Evolutionary conservation across 139 green algal species (phyloP).

Genomic region (Yamagishiella unicocca): DNA sequence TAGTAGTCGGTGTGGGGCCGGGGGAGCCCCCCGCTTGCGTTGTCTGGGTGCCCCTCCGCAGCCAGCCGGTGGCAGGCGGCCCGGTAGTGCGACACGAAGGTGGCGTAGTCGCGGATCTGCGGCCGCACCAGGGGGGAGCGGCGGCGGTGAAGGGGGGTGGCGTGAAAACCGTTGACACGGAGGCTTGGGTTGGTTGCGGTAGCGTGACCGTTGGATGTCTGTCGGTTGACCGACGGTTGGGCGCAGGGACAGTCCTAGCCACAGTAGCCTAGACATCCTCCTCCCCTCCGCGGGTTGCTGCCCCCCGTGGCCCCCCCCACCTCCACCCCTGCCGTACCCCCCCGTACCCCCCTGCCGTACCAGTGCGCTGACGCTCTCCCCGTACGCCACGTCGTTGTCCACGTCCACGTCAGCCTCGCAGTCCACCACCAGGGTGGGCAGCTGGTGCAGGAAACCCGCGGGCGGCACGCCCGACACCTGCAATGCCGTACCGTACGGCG

Average conservation of each 20-base stretch:
- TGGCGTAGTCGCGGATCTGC: slow-evolving; percentile 33
- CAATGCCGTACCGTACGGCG: no score
- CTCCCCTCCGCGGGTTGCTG: background rate
- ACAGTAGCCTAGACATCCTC: no score
- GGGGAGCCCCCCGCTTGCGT: no score
- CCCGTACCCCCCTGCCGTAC: background rate
- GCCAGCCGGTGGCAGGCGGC: slow-evolving; percentile 30
- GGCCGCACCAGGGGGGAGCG: background rate
- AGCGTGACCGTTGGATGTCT: background rate
- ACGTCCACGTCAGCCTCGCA: slow-evolving; percentile 74
- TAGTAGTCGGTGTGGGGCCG: slow-evolving; percentile 40
- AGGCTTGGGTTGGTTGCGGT: background rate
- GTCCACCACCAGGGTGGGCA: slow-evolving; percentile 83
- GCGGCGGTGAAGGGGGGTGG: background rate
- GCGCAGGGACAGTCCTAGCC: no score
- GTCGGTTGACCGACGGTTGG: background rate
- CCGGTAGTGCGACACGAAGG: slow-evolving; percentile 36
- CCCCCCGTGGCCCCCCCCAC: background rate
- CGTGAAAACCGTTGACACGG: background rate
- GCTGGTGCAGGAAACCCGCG: slow-evolving; percentile 33
- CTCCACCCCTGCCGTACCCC: background rate
- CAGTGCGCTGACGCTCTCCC: slow-evolving; percentile 18
- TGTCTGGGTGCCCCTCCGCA: background rate
- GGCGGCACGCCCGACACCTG: slow-evolving; percentile 12
- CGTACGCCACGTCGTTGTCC: slow-evolving; percentile 66